These are phyloP conservation scores for Lunasporangiospora selenospora DNA, from an alignment of 192 early-diverging fungal genomes.

Conservation along the genomic window DNA sequence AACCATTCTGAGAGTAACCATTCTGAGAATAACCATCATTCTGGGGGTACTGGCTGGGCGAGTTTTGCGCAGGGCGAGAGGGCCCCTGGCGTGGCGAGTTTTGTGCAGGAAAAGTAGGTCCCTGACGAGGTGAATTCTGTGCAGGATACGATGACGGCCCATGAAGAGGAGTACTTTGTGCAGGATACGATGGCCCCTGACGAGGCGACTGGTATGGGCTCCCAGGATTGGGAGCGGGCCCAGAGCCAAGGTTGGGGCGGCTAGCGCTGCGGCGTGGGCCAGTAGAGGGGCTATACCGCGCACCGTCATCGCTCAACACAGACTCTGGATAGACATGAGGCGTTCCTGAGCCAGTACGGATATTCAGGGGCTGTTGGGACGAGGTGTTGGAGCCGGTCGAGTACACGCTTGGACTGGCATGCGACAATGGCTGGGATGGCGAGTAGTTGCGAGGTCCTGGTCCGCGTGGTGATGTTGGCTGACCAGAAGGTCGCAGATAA, in stretches of 20 bases:
- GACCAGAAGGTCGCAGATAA: background rate
- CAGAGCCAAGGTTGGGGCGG: background rate
- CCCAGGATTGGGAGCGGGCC: background rate
- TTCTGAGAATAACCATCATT: slow-evolving; percentile 17
- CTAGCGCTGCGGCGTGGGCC: background rate
- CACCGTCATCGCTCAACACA: too few relatives aligned
- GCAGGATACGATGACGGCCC: too few relatives aligned
- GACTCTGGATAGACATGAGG: too few relatives aligned
- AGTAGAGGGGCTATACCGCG: too few relatives aligned
- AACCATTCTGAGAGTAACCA: slow-evolving; percentile 6
- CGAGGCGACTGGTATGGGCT: background rate
- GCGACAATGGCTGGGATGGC: too few relatives aligned
- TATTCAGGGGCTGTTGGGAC: slow-evolving; percentile 2
- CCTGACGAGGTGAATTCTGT: background rate
- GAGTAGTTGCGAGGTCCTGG: background rate
- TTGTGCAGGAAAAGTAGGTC: background rate
- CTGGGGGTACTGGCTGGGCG: slow-evolving; percentile 1
- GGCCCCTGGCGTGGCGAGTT: slow-evolving; percentile 23
- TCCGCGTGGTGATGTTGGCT: slow-evolving; percentile 10
- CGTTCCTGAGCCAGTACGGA: background rate
- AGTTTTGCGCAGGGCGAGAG: slow-evolving; percentile 1
- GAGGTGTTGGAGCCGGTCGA: background rate
- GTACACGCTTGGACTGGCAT: too few relatives aligned
- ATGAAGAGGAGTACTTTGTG: too few relatives aligned
- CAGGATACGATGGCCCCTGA: background rate